phyloP scores from a whole-genome alignment of 1,284 basidiomycete species.

The Phellopilus nigrolimitatus region DNA sequence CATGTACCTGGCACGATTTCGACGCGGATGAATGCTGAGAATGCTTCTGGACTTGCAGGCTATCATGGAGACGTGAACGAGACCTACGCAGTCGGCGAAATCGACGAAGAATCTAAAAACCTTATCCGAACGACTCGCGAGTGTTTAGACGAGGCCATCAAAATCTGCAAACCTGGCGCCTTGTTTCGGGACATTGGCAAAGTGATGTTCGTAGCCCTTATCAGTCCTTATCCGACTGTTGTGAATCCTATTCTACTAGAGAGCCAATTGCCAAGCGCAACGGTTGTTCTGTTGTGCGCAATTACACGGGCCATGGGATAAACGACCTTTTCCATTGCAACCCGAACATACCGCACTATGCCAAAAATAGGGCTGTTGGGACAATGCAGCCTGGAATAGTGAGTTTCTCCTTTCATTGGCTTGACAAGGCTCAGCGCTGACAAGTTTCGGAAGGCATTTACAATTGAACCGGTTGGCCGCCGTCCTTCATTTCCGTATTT shows the following conservation, averaged over 20 bases:
- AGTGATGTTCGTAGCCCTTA: conserved; percentile 52
- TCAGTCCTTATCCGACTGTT: conserved; percentile 20
- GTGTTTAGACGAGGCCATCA: conserved; percentile 83
- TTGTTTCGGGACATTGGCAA: conserved; percentile 83
- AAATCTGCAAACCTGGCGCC: conserved; percentile 85
- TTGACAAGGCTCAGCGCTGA: conserved; percentile 7
- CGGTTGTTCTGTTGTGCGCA: conserved; percentile 80
- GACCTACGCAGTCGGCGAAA: conserved; percentile 84
- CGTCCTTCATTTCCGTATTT: conserved; percentile 25
- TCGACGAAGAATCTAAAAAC: conserved; percentile 77
- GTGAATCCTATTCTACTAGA: conserved; percentile 33
- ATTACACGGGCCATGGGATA: conserved; percentile 90
- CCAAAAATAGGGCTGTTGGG: conserved; percentile 80
- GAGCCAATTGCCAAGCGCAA: conserved; percentile 79
- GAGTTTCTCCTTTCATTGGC: conserved; percentile 24
- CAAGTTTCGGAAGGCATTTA: conserved; percentile 33
- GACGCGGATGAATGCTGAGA: conserved; percentile 6
- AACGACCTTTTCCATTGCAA: conserved; percentile 77
- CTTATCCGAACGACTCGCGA: conserved; percentile 79
- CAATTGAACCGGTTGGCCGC: conserved; percentile 63
- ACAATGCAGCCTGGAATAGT: conserved; percentile 86
- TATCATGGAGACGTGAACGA: conserved; percentile 91
- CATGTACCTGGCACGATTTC: conserved; percentile 27
- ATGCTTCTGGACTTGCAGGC: conserved; percentile 49
- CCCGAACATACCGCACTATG: conserved; percentile 81